phyloP scores from a whole-genome alignment of 176 grass and related monocot species.

The Leersia perrieri region DNA sequence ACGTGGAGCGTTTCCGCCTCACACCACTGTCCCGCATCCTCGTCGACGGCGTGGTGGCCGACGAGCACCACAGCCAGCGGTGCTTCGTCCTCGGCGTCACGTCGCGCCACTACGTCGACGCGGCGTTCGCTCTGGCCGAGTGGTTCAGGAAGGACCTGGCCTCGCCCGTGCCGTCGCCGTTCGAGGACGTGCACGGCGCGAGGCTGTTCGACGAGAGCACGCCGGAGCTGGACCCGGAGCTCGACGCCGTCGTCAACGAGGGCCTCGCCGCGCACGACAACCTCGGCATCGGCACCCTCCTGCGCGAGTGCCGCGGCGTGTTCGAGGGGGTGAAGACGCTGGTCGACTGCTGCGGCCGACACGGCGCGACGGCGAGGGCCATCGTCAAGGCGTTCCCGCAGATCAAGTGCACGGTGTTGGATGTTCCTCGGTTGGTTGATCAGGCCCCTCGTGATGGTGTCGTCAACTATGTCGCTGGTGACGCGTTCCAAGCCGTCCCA shows the following conservation, averaged over 20 bases:
- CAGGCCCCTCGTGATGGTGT: not conserved
- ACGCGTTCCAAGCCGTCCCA: conserved; percentile 50
- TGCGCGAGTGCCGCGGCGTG: not conserved
- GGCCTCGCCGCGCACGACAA: conserved; percentile 21
- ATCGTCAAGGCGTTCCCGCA: conserved; percentile 32
- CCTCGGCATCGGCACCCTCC: not conserved
- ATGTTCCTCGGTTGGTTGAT: conserved; percentile 33
- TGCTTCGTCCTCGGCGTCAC: not conserved
- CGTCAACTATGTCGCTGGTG: conserved; percentile 34
- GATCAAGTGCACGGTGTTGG: conserved; percentile 42
- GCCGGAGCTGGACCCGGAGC: not conserved
- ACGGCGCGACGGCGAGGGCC: conserved; percentile 25
- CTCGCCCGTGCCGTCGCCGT: conserved; percentile 3
- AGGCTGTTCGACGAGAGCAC: conserved; percentile 19
- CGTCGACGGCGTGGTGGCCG: not conserved
- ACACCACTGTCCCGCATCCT: conserved; percentile 25
- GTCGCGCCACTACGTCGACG: not conserved
- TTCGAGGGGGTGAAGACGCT: conserved; percentile 32
- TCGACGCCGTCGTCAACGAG: conserved; percentile 8
- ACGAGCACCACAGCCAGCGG: not conserved
- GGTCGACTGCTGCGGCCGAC: conserved; percentile 46
- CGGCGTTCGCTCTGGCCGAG: not conserved
- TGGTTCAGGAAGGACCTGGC: conserved; percentile 46
- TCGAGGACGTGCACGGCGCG: conserved; percentile 6
- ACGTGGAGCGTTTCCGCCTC: not conserved